phyloP scores from a whole-genome alignment of 495 filamentous ascomycete species.

The Hypoxylon lenormandii region DNA sequence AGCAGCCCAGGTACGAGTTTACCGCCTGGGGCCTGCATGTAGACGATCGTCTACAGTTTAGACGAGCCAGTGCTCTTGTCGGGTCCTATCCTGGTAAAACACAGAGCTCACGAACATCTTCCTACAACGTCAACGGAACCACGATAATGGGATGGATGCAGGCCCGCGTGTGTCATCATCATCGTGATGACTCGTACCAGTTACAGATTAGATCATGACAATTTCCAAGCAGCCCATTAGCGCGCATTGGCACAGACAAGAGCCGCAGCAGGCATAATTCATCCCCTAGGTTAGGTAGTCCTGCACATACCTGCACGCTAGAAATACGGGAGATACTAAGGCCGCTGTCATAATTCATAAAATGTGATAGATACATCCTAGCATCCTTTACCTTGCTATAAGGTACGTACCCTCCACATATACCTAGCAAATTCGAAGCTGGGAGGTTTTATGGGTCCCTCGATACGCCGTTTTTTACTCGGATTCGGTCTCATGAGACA shows the following conservation, averaged over 20 bases:
- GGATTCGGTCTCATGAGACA: slow-evolving; percentile 20
- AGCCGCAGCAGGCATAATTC: slow-evolving; percentile 29
- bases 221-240: slow-evolving; percentile 23
- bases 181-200: slow-evolving; percentile 26
- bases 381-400: too few relatives aligned
- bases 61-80: slow-evolving; percentile 10
- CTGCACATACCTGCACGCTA: background rate
- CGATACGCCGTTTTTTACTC: slow-evolving; percentile 22
- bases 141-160: slow-evolving; percentile 6
- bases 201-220: slow-evolving; percentile 34
- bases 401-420: too few relatives aligned
- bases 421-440: slow-evolving; percentile 15
- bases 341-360: slow-evolving; percentile 13
- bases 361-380: background rate
- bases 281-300: background rate
- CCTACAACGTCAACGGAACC: slow-evolving; percentile 1
- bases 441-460: slow-evolving; percentile 23
- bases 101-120: background rate
- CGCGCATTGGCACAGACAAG: slow-evolving; percentile 24
- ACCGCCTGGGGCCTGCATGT: slow-evolving; percentile 28
- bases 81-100: background rate
- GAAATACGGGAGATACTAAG: slow-evolving; percentile 28
- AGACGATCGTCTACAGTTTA: slow-evolving; percentile 13
- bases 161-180: slow-evolving; percentile 19
- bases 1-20: slow-evolving; percentile 24